Evolutionary conservation across 345 rosid genomes (phyloP).

Genomic region (Citrus mangshanensis): DNA sequence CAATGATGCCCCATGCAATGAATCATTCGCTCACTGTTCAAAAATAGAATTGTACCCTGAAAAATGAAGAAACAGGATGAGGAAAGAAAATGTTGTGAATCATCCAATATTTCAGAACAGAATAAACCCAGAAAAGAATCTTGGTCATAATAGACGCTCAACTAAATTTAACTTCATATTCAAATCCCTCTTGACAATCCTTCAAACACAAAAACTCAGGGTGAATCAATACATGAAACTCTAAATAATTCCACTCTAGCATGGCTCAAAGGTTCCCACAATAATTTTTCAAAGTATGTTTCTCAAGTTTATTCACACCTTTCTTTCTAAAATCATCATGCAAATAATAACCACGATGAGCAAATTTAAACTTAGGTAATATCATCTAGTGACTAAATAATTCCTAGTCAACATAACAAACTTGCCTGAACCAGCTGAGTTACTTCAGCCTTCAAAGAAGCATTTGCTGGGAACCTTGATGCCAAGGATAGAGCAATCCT

Average conservation of each 20-base stretch:
- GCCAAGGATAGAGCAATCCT: conserved; percentile 76
- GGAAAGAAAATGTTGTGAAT: background rate
- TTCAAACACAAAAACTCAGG: background rate
- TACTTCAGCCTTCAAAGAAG: conserved; percentile 71
- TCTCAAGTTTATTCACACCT: background rate
- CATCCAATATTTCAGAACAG: background rate
- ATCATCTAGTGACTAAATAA: background rate
- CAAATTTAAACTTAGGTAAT: background rate
- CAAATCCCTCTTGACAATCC: background rate
- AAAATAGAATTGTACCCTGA: background rate
- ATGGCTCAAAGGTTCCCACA: background rate
- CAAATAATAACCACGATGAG: background rate
- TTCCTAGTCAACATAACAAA: conserved; percentile 8
- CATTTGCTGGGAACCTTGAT: conserved; percentile 79
- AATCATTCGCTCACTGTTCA: background rate
- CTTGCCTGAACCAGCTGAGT: conserved; percentile 88
- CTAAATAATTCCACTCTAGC: background rate
- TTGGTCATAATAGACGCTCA: background rate
- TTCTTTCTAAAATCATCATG: background rate
- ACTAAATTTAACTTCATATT: background rate
- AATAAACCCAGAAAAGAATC: background rate
- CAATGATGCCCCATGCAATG: background rate
- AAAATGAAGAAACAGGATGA: background rate
- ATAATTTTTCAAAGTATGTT: background rate
- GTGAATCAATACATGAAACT: background rate